Evolutionary conservation across 805 yeast species (phyloP).

Genomic region (Candida peoriensis): DNA sequence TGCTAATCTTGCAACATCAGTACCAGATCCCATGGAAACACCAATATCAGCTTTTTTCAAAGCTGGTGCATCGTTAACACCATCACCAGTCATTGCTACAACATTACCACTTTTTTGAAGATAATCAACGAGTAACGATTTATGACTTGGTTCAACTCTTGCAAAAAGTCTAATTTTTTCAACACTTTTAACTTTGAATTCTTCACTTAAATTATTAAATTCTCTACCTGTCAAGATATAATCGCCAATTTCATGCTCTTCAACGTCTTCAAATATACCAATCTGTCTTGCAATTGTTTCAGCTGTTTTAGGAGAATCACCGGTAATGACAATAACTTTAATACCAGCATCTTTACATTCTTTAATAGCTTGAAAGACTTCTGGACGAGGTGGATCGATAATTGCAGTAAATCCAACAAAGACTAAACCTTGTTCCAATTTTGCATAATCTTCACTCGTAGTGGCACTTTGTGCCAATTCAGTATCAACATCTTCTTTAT

Average conservation of each 20-base stretch:
- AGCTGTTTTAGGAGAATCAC: slow-evolving; percentile 51
- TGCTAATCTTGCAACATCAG: slow-evolving; percentile 57
- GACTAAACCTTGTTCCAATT: slow-evolving; percentile 22
- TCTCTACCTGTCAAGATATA: slow-evolving; percentile 36
- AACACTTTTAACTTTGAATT: slow-evolving; percentile 37
- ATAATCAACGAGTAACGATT: slow-evolving; percentile 46
- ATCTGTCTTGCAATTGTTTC: slow-evolving; percentile 43
- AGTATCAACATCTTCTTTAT: slow-evolving; percentile 30
- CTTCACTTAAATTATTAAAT: slow-evolving; percentile 29
- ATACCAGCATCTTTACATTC: slow-evolving; percentile 38
- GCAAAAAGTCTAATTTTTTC: slow-evolving; percentile 44
- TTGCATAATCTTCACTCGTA: slow-evolving; percentile 34
- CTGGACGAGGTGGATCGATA: slow-evolving; percentile 41
- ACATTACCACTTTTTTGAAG: slow-evolving; percentile 40
- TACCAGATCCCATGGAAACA: slow-evolving; percentile 59
- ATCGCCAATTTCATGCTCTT: slow-evolving; percentile 19
- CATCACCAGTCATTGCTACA: slow-evolving; percentile 65
- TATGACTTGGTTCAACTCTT: slow-evolving; percentile 53
- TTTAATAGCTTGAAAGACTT: slow-evolving; percentile 29
- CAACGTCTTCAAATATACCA: slow-evolving; percentile 29
- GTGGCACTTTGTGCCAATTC: slow-evolving; percentile 24
- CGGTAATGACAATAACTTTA: slow-evolving; percentile 43
- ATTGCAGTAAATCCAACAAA: slow-evolving; percentile 39
- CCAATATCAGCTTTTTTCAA: slow-evolving; percentile 60
- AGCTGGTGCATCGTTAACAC: slow-evolving; percentile 63